These are phyloP conservation scores for Stentor coeruleus DNA, from an alignment of 73 alveolate species.

Conservation along the genomic window DNA sequence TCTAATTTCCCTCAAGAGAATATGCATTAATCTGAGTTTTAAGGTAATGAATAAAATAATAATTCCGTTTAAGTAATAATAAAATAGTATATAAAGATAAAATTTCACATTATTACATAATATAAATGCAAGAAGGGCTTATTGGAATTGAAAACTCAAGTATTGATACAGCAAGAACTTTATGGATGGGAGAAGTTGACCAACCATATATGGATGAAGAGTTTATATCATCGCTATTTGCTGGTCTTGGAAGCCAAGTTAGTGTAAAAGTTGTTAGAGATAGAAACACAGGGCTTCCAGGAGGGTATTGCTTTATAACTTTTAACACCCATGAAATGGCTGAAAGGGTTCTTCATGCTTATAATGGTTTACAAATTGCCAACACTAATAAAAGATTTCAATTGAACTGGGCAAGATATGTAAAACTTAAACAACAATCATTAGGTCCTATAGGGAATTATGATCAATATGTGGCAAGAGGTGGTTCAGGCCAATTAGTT, in stretches of 20 bases:
- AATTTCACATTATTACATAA: too few relatives aligned
- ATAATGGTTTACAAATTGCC: background rate
- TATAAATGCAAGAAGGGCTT: background rate
- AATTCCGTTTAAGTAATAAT: too few relatives aligned
- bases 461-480: background rate
- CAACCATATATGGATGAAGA: background rate
- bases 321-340: slow-evolving; percentile 17
- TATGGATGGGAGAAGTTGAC: slow-evolving; percentile 18
- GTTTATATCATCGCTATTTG: background rate
- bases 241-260: background rate
- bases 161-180: slow-evolving; percentile 32
- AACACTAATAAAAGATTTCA: background rate
- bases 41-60: too few relatives aligned
- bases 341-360: slow-evolving; percentile 9
- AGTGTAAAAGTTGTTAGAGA: background rate
- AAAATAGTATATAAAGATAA: too few relatives aligned
- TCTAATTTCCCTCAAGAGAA: too few relatives aligned
- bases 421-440: background rate
- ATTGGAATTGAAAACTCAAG: background rate
- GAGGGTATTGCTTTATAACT: background rate
- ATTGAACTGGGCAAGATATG: background rate
- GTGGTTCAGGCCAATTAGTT: background rate
- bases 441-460: background rate
- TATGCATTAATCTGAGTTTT: too few relatives aligned
- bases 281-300: background rate